Evolutionary conservation across 1,284 basidiomycete genomes (phyloP).

Genomic region (Heterobasidion parviporum): DNA sequence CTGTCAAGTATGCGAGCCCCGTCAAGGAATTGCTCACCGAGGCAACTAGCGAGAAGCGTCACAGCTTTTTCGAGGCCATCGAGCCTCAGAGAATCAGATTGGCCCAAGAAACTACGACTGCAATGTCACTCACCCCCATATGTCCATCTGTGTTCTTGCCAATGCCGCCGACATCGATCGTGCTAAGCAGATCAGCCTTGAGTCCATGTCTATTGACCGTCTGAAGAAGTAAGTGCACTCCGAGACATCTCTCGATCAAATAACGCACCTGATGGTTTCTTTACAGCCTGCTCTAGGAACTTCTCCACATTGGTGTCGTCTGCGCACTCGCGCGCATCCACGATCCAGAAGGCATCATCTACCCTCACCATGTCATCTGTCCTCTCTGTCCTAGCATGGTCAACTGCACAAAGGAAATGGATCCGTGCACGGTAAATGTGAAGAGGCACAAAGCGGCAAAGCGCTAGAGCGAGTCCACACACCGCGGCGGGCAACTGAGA

Average conservation of each 20-base stretch:
- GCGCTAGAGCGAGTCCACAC: no score
- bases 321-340: no score
- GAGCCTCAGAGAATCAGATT: slow-evolving; percentile 73
- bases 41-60: slow-evolving; percentile 76
- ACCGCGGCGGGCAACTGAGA: no score
- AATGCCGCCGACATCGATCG: slow-evolving; percentile 99
- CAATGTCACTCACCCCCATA: slow-evolving; percentile 94
- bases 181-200: slow-evolving; percentile 94
- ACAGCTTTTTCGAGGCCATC: slow-evolving; percentile 89
- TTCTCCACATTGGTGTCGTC: no score
- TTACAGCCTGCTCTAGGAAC: slow-evolving; percentile 17
- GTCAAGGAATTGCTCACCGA: slow-evolving; percentile 79
- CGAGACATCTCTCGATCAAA: background rate
- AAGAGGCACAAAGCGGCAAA: no score
- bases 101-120: slow-evolving; percentile 98
- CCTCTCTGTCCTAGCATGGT: no score
- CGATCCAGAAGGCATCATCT: no score
- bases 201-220: slow-evolving; percentile 99
- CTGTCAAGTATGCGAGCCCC: slow-evolving; percentile 96
- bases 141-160: slow-evolving; percentile 99
- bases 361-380: no score
- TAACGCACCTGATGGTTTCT: background rate
- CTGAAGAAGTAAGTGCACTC: slow-evolving; percentile 79
- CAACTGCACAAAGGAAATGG: no score
- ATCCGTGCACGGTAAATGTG: no score